Percentiles rank a stretch among this genome's conserved stretches.
phyloP scores from a whole-genome alignment of 495 filamentous ascomycete genomes.

The Aspergillus steynii region DNA sequence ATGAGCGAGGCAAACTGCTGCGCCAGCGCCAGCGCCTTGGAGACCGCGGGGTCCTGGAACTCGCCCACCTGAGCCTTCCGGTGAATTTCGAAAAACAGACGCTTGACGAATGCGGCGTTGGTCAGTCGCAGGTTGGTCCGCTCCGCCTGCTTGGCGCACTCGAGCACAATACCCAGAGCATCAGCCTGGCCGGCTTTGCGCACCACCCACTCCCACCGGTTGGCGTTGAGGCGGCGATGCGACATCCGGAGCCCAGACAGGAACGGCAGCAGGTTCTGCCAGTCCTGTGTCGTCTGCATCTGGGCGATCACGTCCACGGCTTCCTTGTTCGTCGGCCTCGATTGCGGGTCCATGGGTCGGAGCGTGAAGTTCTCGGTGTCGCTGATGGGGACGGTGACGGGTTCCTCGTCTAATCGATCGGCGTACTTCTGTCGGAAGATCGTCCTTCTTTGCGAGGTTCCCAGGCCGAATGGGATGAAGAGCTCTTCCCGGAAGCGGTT shows the following conservation, averaged over 20 bases:
- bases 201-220: conserved; percentile 40
- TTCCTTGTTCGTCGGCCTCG: conserved; percentile 38
- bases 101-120: conserved; percentile 35
- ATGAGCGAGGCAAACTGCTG: conserved; percentile 53
- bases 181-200: conserved; percentile 39
- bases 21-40: conserved; percentile 41
- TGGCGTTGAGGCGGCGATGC: conserved; percentile 27
- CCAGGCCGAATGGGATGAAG: conserved; percentile 64
- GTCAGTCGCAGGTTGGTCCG: conserved; percentile 54
- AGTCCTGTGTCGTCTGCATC: conserved; percentile 61
- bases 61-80: conserved; percentile 40
- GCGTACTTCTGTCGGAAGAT: conserved; percentile 54
- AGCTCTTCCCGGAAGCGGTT: conserved; percentile 58
- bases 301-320: conserved; percentile 30
- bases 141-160: conserved; percentile 46
- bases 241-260: conserved; percentile 57
- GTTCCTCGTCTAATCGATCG: conserved; percentile 54
- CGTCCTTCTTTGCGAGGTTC: conserved; percentile 52
- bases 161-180: conserved; percentile 49
- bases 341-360: conserved; percentile 44
- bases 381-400: conserved; percentile 58
- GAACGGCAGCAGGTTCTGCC: conserved; percentile 57
- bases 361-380: conserved; percentile 58
- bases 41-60: conserved; percentile 40
- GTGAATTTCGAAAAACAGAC: conserved; percentile 55